These are phyloP conservation scores for Cladophialophora immunda DNA, from an alignment of 2,329 filamentous ascomycete genomes.

Conservation along the genomic window DNA sequence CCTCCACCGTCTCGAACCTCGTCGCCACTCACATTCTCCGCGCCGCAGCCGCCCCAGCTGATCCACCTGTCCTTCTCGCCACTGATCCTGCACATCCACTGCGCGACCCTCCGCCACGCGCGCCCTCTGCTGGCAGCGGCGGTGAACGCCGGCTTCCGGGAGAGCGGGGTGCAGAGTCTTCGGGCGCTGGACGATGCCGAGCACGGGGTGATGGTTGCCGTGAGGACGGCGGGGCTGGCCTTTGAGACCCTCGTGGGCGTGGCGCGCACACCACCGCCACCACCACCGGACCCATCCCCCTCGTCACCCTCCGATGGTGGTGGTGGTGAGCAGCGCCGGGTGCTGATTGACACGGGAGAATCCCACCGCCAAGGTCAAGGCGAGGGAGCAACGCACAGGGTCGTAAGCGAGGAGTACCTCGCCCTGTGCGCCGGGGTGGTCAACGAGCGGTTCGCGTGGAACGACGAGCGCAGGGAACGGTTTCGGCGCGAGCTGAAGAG, in stretches of 20 bases:
- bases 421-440: slow-evolving; percentile 71
- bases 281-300: no score
- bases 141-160: slow-evolving; percentile 83
- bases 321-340: slow-evolving; percentile 38
- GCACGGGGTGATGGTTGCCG: slow-evolving; percentile 68
- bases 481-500: slow-evolving; percentile 39
- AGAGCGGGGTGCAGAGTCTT: slow-evolving; percentile 78
- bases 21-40: background rate
- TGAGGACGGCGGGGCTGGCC: slow-evolving; percentile 82
- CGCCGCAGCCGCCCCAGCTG: slow-evolving; percentile 15
- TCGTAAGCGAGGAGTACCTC: slow-evolving; percentile 73
- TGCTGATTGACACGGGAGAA: slow-evolving; percentile 35
- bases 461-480: slow-evolving; percentile 51
- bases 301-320: no score
- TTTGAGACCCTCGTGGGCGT: slow-evolving; percentile 83
- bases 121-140: slow-evolving; percentile 79
- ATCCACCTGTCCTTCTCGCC: slow-evolving; percentile 43
- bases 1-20: background rate
- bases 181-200: slow-evolving; percentile 57
- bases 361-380: slow-evolving; percentile 40
- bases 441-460: slow-evolving; percentile 65
- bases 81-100: slow-evolving; percentile 78
- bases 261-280: slow-evolving; percentile 41
- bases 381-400: slow-evolving; percentile 53
- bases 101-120: slow-evolving; percentile 77